A percentile compares a stretch with the other conserved stretches of the same genome.
Evolutionary conservation across 768 basidiomycete species (phyloP).

Genomic region (Boletus patriciae): DNA sequence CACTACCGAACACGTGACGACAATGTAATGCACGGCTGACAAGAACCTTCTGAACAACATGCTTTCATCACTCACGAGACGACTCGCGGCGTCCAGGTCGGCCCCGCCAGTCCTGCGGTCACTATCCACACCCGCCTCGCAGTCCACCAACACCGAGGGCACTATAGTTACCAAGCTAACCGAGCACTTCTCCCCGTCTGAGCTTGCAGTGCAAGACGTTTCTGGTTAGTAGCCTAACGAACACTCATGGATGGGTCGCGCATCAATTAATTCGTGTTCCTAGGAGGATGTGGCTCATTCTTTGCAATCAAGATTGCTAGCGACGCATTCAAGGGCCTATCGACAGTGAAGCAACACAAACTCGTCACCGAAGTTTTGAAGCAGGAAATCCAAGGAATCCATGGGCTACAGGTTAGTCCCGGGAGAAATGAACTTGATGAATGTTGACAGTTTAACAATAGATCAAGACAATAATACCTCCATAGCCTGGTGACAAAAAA

Average conservation of each 20-base stretch:
- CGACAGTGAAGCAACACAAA: slow-evolving; percentile 91
- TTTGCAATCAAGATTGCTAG: slow-evolving; percentile 91
- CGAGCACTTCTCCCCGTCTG: slow-evolving; percentile 72
- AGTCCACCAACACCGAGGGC: slow-evolving; percentile 42
- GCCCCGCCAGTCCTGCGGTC: slow-evolving; percentile 29
- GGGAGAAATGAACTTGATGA: neutral
- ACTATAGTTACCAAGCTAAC: slow-evolving; percentile 70
- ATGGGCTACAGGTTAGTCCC: slow-evolving; percentile 82
- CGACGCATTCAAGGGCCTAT: slow-evolving; percentile 78
- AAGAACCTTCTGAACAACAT: slow-evolving; percentile 1
- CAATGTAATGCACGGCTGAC: neutral
- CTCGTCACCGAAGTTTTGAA: slow-evolving; percentile 85
- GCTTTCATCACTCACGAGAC: slow-evolving; percentile 35
- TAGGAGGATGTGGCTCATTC: slow-evolving; percentile 97
- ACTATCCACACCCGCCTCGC: slow-evolving; percentile 27
- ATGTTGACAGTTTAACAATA: slow-evolving; percentile 21
- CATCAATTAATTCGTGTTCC: slow-evolving; percentile 7
- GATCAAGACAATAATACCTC: slow-evolving; percentile 45
- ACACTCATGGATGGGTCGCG: neutral
- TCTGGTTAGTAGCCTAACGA: slow-evolving; percentile 64
- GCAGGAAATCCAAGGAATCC: slow-evolving; percentile 86
- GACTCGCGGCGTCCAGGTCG: slow-evolving; percentile 28
- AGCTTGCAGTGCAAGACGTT: slow-evolving; percentile 88
- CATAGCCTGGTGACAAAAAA: slow-evolving; percentile 11
- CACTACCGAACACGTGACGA: slow-evolving; percentile 19